Conservation (phyloP, 768 basidiomycete species). For the Termitomyces sp. region DNA sequence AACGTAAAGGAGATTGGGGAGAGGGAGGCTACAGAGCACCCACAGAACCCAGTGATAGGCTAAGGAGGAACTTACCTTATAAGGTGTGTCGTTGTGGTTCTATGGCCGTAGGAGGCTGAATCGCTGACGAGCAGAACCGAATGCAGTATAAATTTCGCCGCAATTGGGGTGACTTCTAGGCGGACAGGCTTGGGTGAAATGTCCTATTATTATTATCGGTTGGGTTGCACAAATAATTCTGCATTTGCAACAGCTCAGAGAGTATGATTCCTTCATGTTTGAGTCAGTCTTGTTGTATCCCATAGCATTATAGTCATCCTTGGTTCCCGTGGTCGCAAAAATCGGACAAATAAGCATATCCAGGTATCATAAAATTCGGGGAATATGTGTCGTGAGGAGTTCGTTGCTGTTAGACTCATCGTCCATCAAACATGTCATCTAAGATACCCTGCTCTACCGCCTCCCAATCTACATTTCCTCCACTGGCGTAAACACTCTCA, state of each 20-base stretch:
- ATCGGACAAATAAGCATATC: neutral
- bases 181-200: neutral
- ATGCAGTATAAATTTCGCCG: conserved; percentile 89
- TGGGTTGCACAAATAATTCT: neutral
- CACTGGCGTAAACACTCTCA: conserved; percentile 84
- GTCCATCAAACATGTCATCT: conserved; percentile 88
- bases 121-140: conserved; percentile 49
- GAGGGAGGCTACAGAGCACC: conserved; percentile 68
- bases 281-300: neutral
- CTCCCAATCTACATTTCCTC: conserved; percentile 83
- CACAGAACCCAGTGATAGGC: conserved; percentile 66
- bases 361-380: conserved; percentile 14
- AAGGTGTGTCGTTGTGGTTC: conserved; percentile 50
- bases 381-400: conserved; percentile 7
- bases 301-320: neutral
- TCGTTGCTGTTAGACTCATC: conserved; percentile 27
- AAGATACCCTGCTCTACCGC: conserved; percentile 78
- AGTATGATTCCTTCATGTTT: neutral
- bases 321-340: neutral
- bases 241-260: neutral
- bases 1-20: conserved; percentile 65
- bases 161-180: conserved; percentile 82
- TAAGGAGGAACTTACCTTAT: conserved; percentile 84
- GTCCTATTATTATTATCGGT: conserved; percentile 1
- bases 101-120: conserved; percentile 15